Conservation (phyloP, 1,139 yeast species). For the Yamadazyma friedrichii region DNA sequence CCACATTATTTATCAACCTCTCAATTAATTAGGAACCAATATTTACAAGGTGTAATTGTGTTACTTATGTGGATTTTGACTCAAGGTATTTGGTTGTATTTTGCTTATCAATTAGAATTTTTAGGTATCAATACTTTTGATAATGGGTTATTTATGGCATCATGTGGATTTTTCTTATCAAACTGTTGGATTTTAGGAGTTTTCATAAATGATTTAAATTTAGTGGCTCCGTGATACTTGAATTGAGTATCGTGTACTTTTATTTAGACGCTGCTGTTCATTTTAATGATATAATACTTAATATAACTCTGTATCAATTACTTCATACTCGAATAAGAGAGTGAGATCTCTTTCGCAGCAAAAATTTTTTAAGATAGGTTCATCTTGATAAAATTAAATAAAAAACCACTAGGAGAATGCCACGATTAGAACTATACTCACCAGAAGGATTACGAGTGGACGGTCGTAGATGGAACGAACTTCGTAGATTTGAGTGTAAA, state of each 20-base stretch:
- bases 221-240: background rate
- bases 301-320: too few species aligned
- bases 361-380: background rate
- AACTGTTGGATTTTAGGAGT: conserved; percentile 65
- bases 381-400: too few species aligned
- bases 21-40: conserved; percentile 23
- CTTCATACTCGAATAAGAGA: background rate
- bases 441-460: conserved; percentile 93
- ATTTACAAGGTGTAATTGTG: conserved; percentile 35
- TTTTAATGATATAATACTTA: too few species aligned
- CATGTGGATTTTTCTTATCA: conserved; percentile 64
- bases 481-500: conserved; percentile 75
- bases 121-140: conserved; percentile 67
- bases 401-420: conserved; percentile 37
- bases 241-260: too few species aligned
- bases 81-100: conserved; percentile 77
- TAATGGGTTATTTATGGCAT: conserved; percentile 57
- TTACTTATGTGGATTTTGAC: conserved; percentile 61
- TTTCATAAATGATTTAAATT: conserved; percentile 46
- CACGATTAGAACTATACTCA: conserved; percentile 77
- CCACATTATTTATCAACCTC: conserved; percentile 67
- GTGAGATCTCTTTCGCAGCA: too few species aligned
- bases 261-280: background rate
- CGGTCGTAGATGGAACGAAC: conserved; percentile 94
- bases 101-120: conserved; percentile 81